phyloP scores from a whole-genome alignment of 2,329 filamentous ascomycete species.

The Aspergillus tamarii region DNA sequence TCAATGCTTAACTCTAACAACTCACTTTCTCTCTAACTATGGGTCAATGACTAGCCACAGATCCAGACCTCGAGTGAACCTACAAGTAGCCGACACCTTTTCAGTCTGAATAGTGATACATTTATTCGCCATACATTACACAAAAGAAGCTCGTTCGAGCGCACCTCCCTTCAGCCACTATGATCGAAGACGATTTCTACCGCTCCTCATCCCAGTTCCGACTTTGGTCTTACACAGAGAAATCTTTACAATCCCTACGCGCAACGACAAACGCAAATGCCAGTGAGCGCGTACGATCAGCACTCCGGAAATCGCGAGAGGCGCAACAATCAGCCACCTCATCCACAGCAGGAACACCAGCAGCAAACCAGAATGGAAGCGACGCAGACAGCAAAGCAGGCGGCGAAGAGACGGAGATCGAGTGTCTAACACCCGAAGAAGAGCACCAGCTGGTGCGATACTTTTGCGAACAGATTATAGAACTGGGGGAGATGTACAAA shows the following conservation, averaged over 20 bases:
- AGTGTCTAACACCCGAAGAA: constrained; percentile 81
- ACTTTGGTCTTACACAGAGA: constrained; percentile 86
- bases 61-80: background rate
- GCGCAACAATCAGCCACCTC: constrained; percentile 35
- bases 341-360: constrained; percentile 36
- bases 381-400: constrained; percentile 36
- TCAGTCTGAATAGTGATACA: background rate
- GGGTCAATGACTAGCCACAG: background rate
- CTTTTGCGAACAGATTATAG: constrained; percentile 67
- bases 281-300: constrained; percentile 65
- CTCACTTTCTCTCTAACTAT: background rate
- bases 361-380: constrained; percentile 33
- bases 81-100: background rate
- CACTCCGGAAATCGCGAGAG: constrained; percentile 55
- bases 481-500: constrained; percentile 62
- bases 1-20: background rate
- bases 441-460: constrained; percentile 80
- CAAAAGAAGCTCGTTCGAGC: background rate
- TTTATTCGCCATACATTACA: background rate
- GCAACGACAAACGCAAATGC: constrained; percentile 79
- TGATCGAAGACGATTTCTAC: constrained; percentile 92
- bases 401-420: constrained; percentile 55
- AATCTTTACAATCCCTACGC: constrained; percentile 72
- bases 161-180: constrained; percentile 34
- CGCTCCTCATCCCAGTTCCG: constrained; percentile 86